phyloP scores from a whole-genome alignment of 345 rosid species.

The Pugionium cornutum region DNA sequence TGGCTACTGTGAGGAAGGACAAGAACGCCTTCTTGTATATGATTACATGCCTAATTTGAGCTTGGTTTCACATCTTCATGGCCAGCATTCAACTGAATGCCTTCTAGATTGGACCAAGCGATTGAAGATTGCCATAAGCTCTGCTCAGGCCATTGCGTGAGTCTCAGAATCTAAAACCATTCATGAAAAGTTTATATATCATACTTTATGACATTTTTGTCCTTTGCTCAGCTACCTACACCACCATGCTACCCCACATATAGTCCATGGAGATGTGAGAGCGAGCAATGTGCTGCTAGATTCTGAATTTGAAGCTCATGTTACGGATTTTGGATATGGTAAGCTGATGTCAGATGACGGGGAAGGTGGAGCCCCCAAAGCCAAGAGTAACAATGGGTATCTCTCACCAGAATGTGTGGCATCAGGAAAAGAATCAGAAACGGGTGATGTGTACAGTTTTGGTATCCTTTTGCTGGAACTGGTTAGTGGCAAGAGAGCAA shows the following conservation, averaged over 20 bases:
- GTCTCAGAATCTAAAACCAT: slow-evolving; percentile 31
- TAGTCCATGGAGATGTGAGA: slow-evolving; percentile 50
- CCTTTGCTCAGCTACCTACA: slow-evolving; percentile 70
- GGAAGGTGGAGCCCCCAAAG: slow-evolving; percentile 69
- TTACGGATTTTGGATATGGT: slow-evolving; percentile 89
- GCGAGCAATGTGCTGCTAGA: slow-evolving; percentile 47
- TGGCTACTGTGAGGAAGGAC: slow-evolving; percentile 98
- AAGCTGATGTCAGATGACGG: slow-evolving; percentile 85
- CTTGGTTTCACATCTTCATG: slow-evolving; percentile 88
- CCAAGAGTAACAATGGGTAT: slow-evolving; percentile 71
- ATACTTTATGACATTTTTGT: not conserved
- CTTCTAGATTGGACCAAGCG: slow-evolving; percentile 81
- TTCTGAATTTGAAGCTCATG: slow-evolving; percentile 66
- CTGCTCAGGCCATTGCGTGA: slow-evolving; percentile 89
- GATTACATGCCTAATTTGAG: slow-evolving; percentile 55
- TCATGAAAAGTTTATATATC: not conserved
- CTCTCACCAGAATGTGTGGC: slow-evolving; percentile 81
- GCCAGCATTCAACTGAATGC: slow-evolving; percentile 86
- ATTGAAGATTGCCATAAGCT: slow-evolving; percentile 76
- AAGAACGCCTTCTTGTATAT: slow-evolving; percentile 68
- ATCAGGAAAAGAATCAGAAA: slow-evolving; percentile 84
- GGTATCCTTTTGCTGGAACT: slow-evolving; percentile 80
- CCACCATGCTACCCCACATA: slow-evolving; percentile 78
- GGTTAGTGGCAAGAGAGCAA: slow-evolving; percentile 70
- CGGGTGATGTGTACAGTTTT: slow-evolving; percentile 88